Percentiles rank a stretch among this genome's conserved stretches.
These are phyloP conservation scores for Lentinula sp. DNA, from an alignment of 768 basidiomycete species.

Conservation along the genomic window DNA sequence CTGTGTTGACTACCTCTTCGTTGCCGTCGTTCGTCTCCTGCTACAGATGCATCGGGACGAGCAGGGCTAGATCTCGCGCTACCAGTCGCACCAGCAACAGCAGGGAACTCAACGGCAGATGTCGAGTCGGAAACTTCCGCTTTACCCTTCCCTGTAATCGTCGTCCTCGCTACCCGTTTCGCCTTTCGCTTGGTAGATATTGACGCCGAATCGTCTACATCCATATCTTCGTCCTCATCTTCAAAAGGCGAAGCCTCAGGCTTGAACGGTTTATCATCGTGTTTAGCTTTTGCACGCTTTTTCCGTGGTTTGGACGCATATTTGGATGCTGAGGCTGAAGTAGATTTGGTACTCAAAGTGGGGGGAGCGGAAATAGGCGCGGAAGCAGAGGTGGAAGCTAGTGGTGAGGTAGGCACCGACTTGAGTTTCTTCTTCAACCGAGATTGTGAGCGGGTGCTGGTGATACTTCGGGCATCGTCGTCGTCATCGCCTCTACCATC, in stretches of 20 bases:
- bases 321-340: conserved; percentile 2
- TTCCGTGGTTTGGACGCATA: conserved; percentile 13
- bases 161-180: not conserved
- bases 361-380: conserved; percentile 13
- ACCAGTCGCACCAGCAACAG: not conserved
- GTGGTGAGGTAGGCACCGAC: not conserved
- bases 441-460: conserved; percentile 11
- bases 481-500: conserved; percentile 7
- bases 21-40: not conserved
- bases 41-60: not conserved
- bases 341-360: not conserved
- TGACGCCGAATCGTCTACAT: conserved; percentile 9
- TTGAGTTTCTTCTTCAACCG: conserved; percentile 1
- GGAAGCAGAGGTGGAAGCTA: not conserved
- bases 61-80: not conserved
- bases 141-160: not conserved
- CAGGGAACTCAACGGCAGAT: not conserved
- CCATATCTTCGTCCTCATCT: conserved; percentile 8
- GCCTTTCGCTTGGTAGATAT: not conserved
- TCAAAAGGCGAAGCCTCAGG: conserved; percentile 4
- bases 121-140: not conserved
- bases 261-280: conserved; percentile 10
- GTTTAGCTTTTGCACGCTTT: conserved; percentile 8
- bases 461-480: conserved; percentile 10
- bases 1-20: not conserved